Conservation (phyloP, 129 eudicot genomes). For the Artemisia tridentata region DNA sequence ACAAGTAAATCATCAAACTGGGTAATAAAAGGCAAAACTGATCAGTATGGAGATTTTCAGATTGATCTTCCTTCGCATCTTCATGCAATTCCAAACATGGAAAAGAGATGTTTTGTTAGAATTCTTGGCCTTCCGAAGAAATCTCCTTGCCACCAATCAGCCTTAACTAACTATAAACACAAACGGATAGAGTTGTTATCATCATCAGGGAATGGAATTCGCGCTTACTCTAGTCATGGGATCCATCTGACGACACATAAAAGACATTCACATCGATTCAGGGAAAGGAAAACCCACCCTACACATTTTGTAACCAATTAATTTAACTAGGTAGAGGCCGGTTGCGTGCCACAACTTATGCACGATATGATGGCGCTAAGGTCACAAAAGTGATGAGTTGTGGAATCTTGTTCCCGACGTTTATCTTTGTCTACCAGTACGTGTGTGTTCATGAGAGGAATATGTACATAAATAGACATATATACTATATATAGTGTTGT, state of each 20-base stretch:
- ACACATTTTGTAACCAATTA: too few relatives aligned
- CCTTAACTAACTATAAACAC: neutral
- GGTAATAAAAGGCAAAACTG: neutral
- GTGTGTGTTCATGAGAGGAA: too few relatives aligned
- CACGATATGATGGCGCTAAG: too few relatives aligned
- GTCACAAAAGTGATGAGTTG: too few relatives aligned
- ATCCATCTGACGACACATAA: neutral
- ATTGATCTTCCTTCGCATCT: constrained; percentile 12
- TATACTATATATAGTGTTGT: too few relatives aligned
- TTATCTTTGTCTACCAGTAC: too few relatives aligned
- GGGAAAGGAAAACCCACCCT: neutral
- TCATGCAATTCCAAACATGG: constrained; percentile 6
- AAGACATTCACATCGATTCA: neutral
- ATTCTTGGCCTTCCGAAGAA: neutral
- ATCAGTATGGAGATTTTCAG: neutral
- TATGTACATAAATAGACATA: too few relatives aligned
- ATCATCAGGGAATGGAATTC: neutral
- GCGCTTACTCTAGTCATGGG: neutral
- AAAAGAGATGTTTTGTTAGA: neutral
- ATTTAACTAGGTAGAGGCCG: too few relatives aligned
- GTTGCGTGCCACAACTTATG: too few relatives aligned
- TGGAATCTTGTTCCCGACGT: too few relatives aligned
- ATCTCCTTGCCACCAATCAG: neutral
- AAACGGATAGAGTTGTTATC: neutral
- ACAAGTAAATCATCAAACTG: neutral